Evolutionary conservation across 768 basidiomycete species (phyloP).

Genomic region (Leccinum broughii): DNA sequence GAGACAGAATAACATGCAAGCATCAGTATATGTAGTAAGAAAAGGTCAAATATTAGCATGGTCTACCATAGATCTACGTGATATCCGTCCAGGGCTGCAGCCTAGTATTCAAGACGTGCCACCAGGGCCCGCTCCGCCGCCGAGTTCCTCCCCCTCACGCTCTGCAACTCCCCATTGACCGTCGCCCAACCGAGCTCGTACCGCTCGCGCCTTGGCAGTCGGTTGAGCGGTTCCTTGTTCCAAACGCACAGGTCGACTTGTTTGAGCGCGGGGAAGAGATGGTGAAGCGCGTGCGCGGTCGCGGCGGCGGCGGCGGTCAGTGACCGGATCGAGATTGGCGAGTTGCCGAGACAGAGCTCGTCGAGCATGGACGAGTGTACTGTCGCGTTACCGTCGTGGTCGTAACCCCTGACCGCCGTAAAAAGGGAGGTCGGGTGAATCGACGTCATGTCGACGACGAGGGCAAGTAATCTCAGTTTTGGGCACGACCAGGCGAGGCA

Average conservation of each 20-base stretch:
- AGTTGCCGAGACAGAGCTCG: constrained; percentile 24
- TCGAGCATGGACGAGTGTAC: constrained; percentile 5
- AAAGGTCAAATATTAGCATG: neutral
- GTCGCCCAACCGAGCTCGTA: constrained; percentile 19
- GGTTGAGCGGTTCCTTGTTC: constrained; percentile 16
- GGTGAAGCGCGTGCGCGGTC: constrained; percentile 12
- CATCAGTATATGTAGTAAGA: neutral
- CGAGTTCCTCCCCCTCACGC: neutral
- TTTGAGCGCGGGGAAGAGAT: constrained; percentile 22
- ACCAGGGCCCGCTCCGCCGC: neutral
- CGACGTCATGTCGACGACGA: constrained; percentile 26
- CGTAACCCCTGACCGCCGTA: neutral
- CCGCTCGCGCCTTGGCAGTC: constrained; percentile 9
- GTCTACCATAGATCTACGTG: neutral
- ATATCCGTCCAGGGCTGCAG: too few relatives aligned
- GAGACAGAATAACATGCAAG: neutral
- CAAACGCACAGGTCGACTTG: constrained; percentile 22
- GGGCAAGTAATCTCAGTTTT: constrained; percentile 16
- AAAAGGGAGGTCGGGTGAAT: neutral
- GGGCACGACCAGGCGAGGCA: constrained; percentile 15
- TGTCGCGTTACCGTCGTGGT: neutral
- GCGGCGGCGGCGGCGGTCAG: constrained; percentile 11
- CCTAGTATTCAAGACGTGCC: neutral
- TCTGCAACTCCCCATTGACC: constrained; percentile 19
- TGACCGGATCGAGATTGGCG: constrained; percentile 7